These are phyloP conservation scores for Boletus coccyginus DNA, from an alignment of 768 basidiomycete genomes.

Conservation along the genomic window DNA sequence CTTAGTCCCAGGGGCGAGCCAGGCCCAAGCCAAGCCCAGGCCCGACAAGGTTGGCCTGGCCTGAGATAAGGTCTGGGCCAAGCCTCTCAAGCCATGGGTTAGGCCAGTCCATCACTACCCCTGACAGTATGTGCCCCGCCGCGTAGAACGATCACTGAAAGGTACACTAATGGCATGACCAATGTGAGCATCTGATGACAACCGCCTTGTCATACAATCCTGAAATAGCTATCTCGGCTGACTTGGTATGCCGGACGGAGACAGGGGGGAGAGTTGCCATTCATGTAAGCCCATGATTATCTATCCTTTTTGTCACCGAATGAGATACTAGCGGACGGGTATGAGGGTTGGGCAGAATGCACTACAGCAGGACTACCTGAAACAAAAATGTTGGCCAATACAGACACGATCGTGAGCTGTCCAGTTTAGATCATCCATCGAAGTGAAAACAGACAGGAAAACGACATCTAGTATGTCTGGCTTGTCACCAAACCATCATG, in stretches of 20 bases:
- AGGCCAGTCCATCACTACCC: too few species aligned
- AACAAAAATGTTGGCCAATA: not conserved
- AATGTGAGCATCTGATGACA: not conserved
- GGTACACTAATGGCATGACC: too few species aligned
- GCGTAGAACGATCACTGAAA: too few species aligned
- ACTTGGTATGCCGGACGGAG: not conserved
- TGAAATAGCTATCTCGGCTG: not conserved
- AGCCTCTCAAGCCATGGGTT: too few species aligned
- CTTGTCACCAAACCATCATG: slow-evolving; percentile 21
- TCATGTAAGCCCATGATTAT: not conserved
- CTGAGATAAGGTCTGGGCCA: too few species aligned
- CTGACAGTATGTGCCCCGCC: too few species aligned
- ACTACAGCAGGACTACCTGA: not conserved
- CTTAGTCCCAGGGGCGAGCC: too few species aligned
- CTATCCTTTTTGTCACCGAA: not conserved
- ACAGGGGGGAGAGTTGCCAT: not conserved
- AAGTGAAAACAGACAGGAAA: not conserved
- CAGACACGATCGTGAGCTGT: not conserved
- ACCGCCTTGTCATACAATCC: not conserved
- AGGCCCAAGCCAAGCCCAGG: too few species aligned
- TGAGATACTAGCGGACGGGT: not conserved
- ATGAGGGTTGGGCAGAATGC: not conserved
- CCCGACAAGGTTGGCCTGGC: too few species aligned
- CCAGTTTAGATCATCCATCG: not conserved
- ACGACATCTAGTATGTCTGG: not conserved